phyloP scores from a whole-genome alignment of 164 flowering plant genomes.

The Paratinospora sagittata region DNA sequence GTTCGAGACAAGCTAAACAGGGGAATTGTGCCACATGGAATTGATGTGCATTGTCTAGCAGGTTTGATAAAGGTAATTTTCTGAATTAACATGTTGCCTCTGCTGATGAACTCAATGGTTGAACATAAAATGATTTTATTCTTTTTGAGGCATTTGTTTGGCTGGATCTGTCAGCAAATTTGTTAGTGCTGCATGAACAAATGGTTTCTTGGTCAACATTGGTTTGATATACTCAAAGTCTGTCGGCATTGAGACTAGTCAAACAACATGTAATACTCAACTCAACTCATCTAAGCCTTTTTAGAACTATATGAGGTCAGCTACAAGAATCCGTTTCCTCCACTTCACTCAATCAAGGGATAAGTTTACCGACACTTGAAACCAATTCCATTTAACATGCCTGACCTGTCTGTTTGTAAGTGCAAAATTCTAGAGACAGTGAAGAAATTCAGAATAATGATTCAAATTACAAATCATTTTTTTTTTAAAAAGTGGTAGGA shows the following conservation, averaged over 20 bases:
- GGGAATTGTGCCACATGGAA: slow-evolving; percentile 26
- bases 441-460: background rate
- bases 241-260: background rate
- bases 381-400: background rate
- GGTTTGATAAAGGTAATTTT: slow-evolving; percentile 32
- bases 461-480: background rate
- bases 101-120: background rate
- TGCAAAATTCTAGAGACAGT: background rate
- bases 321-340: too few species aligned
- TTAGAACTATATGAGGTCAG: too few species aligned
- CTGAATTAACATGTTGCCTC: background rate
- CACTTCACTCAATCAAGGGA: too few species aligned
- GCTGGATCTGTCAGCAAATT: background rate
- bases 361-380: too few species aligned
- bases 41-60: slow-evolving; percentile 35
- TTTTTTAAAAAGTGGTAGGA: background rate
- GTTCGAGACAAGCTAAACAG: slow-evolving; percentile 31
- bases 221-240: background rate
- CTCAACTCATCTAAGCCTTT: background rate
- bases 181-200: background rate
- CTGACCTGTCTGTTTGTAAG: background rate
- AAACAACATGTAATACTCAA: background rate
- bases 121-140: background rate
- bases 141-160: background rate
- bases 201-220: background rate